phyloP scores from a whole-genome alignment of 2,329 filamentous ascomycete genomes.

The Sarocladiaceae sp. region DNA sequence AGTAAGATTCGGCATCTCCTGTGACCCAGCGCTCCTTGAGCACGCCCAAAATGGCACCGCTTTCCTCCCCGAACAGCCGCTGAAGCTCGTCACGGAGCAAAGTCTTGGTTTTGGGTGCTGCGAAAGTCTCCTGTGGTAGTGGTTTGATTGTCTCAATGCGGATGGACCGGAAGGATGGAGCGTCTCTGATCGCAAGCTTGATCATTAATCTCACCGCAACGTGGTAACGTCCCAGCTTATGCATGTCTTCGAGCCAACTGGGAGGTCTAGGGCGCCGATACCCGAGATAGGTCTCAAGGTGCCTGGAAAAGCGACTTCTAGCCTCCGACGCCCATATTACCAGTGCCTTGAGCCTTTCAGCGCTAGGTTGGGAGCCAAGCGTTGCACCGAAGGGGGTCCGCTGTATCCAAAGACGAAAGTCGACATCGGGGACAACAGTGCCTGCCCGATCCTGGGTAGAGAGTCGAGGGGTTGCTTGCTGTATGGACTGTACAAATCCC shows the following conservation, averaged over 20 bases:
- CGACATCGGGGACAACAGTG: too few species aligned
- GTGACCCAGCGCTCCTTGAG: not conserved
- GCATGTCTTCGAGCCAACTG: slow-evolving; percentile 14
- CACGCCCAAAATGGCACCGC: not conserved
- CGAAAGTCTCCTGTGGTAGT: not conserved
- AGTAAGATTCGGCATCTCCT: slow-evolving; percentile 14
- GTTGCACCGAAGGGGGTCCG: too few species aligned
- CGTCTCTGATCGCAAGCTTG: slow-evolving; percentile 20
- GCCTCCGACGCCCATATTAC: not conserved
- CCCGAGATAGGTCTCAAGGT: not conserved
- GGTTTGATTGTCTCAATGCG: slow-evolving; percentile 14
- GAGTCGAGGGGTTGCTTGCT: too few species aligned
- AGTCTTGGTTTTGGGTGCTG: not conserved
- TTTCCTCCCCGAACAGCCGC: not conserved
- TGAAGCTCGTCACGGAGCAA: not conserved
- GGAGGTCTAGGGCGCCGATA: not conserved
- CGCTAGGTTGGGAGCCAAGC: not conserved
- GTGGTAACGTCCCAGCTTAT: slow-evolving; percentile 25
- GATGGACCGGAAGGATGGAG: slow-evolving; percentile 18
- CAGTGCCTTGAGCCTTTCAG: not conserved
- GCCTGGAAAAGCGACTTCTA: not conserved
- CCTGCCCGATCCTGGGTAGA: too few species aligned
- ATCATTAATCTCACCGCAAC: slow-evolving; percentile 22
- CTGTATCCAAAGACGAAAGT: too few species aligned
- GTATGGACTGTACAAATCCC: too few species aligned